Evolutionary conservation across 2,329 filamentous ascomycete species (phyloP).

Genomic region (Knufia fluminis): DNA sequence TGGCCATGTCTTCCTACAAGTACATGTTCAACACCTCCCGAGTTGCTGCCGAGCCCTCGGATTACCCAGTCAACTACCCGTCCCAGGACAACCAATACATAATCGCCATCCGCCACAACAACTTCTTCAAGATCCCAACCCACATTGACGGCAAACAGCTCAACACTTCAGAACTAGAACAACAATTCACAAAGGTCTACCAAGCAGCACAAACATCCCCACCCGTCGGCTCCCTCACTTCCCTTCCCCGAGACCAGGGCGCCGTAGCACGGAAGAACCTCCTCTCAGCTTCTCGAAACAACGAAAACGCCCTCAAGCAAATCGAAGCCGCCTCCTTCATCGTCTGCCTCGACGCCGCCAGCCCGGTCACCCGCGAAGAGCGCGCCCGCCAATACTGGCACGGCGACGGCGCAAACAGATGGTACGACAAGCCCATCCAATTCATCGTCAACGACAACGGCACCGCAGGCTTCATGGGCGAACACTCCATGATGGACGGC

Average conservation of each 20-base stretch:
- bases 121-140: slow-evolving; percentile 86
- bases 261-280: slow-evolving; percentile 71
- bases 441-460: slow-evolving; percentile 99
- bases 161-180: slow-evolving; percentile 80
- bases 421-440: slow-evolving; percentile 96
- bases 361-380: slow-evolving; percentile 88
- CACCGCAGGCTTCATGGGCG: slow-evolving; percentile 92
- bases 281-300: slow-evolving; percentile 65
- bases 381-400: slow-evolving; percentile 97
- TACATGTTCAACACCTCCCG: slow-evolving; percentile 98
- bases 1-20: slow-evolving; percentile 97
- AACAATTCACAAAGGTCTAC: slow-evolving; percentile 79
- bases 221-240: slow-evolving; percentile 74
- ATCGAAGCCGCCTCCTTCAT: slow-evolving; percentile 87
- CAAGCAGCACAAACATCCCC: slow-evolving; percentile 63
- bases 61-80: slow-evolving; percentile 74
- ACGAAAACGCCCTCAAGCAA: slow-evolving; percentile 65
- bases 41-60: slow-evolving; percentile 70
- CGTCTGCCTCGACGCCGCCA: slow-evolving; percentile 84
- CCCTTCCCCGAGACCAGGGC: slow-evolving; percentile 90
- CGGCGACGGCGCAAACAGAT: slow-evolving; percentile 88
- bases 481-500: slow-evolving; percentile 99
- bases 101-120: slow-evolving; percentile 84
- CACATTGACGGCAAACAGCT: slow-evolving; percentile 76
- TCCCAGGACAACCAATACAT: slow-evolving; percentile 74